Conservation (phyloP, 148 eudicot genomes). For the Gaultheria prostrata region DNA sequence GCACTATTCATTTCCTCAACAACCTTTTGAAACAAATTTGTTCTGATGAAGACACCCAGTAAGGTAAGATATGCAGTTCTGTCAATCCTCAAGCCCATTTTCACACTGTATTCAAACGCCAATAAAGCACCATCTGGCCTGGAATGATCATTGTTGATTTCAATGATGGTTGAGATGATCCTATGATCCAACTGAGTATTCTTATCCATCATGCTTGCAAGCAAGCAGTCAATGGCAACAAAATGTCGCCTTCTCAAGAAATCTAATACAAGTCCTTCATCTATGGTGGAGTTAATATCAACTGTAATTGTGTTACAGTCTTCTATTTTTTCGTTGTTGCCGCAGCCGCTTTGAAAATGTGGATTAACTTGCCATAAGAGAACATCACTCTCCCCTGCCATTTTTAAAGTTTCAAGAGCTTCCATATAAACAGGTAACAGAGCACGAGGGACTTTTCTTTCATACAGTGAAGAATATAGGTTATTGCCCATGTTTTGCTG, state of each 20-base stretch:
- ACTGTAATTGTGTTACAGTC: conserved; percentile 8
- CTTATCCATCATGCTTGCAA: conserved; percentile 37
- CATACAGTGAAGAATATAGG: conserved; percentile 66
- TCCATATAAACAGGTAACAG: conserved; percentile 53
- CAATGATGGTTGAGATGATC: conserved; percentile 48
- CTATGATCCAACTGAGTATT: conserved; percentile 35
- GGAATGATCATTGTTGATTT: conserved; percentile 37
- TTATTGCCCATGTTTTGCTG: conserved; percentile 49
- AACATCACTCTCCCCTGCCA: conserved; percentile 47
- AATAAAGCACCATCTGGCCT: conserved; percentile 47
- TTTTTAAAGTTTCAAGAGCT: conserved; percentile 51
- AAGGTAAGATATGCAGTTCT: conserved; percentile 55
- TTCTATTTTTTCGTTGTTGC: conserved; percentile 16
- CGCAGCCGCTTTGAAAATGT: conserved; percentile 41
- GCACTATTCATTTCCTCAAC: conserved; percentile 48
- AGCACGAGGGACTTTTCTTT: conserved; percentile 64
- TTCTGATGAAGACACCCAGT: conserved; percentile 54
- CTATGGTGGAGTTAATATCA: conserved; percentile 27
- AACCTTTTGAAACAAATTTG: conserved; percentile 41
- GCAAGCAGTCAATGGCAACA: conserved; percentile 48
- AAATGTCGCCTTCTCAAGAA: conserved; percentile 50
- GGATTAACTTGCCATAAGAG: conserved; percentile 74
- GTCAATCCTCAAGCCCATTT: conserved; percentile 38
- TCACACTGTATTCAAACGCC: conserved; percentile 54
- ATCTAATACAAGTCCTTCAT: conserved; percentile 40